Base-by-base conservation (phyloP, 1,284 basidiomycete species). In the Trametes sp. region DNA sequence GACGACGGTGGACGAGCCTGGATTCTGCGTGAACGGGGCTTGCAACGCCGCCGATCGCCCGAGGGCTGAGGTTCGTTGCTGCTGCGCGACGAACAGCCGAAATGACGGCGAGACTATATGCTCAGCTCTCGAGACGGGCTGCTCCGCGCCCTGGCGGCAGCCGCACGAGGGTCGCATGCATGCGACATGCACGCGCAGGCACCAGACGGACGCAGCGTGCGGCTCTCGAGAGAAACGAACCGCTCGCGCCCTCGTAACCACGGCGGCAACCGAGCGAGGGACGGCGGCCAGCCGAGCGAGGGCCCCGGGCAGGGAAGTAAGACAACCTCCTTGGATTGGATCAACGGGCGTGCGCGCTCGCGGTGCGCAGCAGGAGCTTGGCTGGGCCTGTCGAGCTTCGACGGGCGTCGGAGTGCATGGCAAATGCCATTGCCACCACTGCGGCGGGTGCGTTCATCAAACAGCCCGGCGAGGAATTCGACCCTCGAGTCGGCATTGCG, bases 311-410 rank as follows among this genome's bases (percentile, higher is more conserved):
- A 53, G 24, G 23, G 23, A 24, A 36, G 59, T 44, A 60, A 54
- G 59, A 54, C 52, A 60, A 33, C 26, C 24, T 21, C n/a, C 28
- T 49, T 29, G 48, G 1, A 13, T 31, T 31, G 48, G n/a, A n/a
- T n/a, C 19, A 9, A 8, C 8, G 21, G n/a, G 26, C n/a, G 51
- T 54, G 51, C 58, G 51, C 24, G 46, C 50, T 46, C n/a, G 51
- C 36, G 46, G 9, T 61, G 59, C 59, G 59, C 59, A 55, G 59
- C 59, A 61, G 59, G 54, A 48, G 31, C 45, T 48, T 41, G 44
- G 45, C 45, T 26, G 45, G 51, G 52, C 58, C 52, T 54, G n/a
- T n/a, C n/a, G n/a, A 52, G 45, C 51, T 54, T 54, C 45, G 49
- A 50, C 50, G 31, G 33, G 24, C 50, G 48, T 49, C 48, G 48